phyloP scores from a whole-genome alignment of 1,284 basidiomycete species.

The Ceratobasidium sp. region DNA sequence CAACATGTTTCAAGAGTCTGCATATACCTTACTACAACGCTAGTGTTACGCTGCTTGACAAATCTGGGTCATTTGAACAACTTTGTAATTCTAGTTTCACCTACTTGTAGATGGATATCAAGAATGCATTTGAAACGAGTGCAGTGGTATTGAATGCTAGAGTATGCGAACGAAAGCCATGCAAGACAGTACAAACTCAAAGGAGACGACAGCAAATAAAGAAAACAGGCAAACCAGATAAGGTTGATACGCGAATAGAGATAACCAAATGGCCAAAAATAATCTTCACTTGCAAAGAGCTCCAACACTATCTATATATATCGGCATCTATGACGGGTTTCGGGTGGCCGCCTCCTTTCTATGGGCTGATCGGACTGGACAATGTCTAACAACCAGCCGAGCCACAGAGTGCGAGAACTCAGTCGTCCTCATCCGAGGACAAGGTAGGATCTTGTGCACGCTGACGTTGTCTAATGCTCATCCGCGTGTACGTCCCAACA shows the following conservation, averaged over 20 bases:
- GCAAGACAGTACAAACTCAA: not conserved
- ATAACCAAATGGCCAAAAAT: not conserved
- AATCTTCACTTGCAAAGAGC: not conserved
- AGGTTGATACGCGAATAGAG: not conserved
- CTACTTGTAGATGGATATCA: not conserved
- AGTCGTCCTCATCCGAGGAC: conserved; percentile 28
- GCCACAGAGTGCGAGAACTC: not conserved
- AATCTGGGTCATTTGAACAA: too few relatives aligned
- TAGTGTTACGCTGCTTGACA: too few relatives aligned
- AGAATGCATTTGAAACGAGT: not conserved
- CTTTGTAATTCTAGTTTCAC: not conserved
- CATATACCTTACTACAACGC: not conserved
- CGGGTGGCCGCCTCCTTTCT: not conserved
- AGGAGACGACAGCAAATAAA: not conserved
- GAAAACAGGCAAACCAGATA: not conserved
- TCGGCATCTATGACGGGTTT: not conserved
- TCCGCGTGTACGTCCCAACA: conserved; percentile 28
- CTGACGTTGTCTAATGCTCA: conserved; percentile 23
- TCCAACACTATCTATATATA: not conserved
- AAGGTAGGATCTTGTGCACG: conserved; percentile 41
- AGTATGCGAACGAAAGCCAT: not conserved
- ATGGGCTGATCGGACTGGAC: not conserved
- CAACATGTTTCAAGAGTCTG: not conserved
- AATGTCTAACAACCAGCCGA: not conserved
- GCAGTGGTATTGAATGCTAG: not conserved